These are phyloP conservation scores for Mycena alexandri DNA, from an alignment of 768 basidiomycete genomes.

Conservation along the genomic window DNA sequence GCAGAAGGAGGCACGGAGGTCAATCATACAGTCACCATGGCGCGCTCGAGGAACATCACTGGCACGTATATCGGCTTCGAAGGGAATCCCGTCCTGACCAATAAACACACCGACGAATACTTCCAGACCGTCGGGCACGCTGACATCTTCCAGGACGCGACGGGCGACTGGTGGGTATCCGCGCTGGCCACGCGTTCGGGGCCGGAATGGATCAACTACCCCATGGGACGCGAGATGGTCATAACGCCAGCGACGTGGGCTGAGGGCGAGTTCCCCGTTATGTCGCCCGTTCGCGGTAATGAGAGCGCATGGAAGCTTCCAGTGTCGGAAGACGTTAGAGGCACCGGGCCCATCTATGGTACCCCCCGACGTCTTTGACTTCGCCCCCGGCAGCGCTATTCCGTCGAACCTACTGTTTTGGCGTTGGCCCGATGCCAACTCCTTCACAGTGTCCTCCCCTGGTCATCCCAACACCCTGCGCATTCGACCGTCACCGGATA, in stretches of 20 bases:
- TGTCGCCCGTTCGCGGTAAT: constrained; percentile 28
- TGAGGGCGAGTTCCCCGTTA: constrained; percentile 33
- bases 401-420: constrained; percentile 39
- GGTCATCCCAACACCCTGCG: constrained; percentile 34
- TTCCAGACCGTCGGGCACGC: constrained; percentile 50
- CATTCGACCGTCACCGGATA: constrained; percentile 35
- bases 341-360: constrained; percentile 30
- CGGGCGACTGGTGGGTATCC: constrained; percentile 47
- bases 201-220: constrained; percentile 37
- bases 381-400: constrained; percentile 33
- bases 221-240: constrained; percentile 49
- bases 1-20: constrained; percentile 44
- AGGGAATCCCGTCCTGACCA: constrained; percentile 33
- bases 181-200: constrained; percentile 40
- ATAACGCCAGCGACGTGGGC: constrained; percentile 44
- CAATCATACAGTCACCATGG: constrained; percentile 40
- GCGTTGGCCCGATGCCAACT: constrained; percentile 37
- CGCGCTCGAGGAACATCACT: constrained; percentile 38
- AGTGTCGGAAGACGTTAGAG: constrained; percentile 18
- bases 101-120: constrained; percentile 39
- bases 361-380: constrained; percentile 35
- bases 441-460: constrained; percentile 35
- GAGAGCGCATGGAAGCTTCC: constrained; percentile 25
- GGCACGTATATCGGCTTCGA: constrained; percentile 42
- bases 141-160: constrained; percentile 44